Evolutionary conservation across 306 rosid species (phyloP), one percentile per base, ranked within the genome.

Genomic region (Glycine soja): DNA sequence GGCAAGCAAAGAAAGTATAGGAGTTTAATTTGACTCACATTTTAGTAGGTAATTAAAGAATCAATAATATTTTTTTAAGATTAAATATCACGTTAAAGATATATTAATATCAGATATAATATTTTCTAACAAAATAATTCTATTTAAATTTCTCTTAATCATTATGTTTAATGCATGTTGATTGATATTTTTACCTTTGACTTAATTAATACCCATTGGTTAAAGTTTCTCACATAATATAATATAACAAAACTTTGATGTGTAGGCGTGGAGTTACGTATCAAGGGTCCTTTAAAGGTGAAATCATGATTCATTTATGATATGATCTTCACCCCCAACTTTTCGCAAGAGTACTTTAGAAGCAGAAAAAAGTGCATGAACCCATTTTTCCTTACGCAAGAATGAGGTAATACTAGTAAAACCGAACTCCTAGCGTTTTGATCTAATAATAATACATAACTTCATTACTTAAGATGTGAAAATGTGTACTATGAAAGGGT

Each of bases 191-290:
- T 59, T 59, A 7, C 3, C 5, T 59, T 82, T 72, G 53, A 80
- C 83, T 62, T 7, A n/a, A 19, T 62, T 7, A n/a, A 19, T 51
- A 40, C 45, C 78, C 6, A 4, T 83, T 87, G 73, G 85, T 76
- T 79, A 81, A 61, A 59, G 51, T 40, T 86, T 79, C 30, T 15
- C 75, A 81, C 87, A 81, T 86, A 86, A 52, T 50, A 14, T 64
- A 14, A 62, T 57, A 6, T 57, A 18, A 16, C 3, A 36, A 36
- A 14, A 63, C 10, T 63, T 30, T 61, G 0, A 61, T 34, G 16
- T 13, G 4, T 34, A 64, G 19, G 47, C 70, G 11, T 38, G 70
- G 48, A 34, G 48, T 36, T 64, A 36, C 48, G 47, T 64, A 24
- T 36, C 3, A 64, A 36, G 47, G 70, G 47, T 64, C 12, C 24